These are phyloP conservation scores for Rhododendron williamsianum DNA, from an alignment of 148 eudicot genomes.

Conservation along the genomic window DNA sequence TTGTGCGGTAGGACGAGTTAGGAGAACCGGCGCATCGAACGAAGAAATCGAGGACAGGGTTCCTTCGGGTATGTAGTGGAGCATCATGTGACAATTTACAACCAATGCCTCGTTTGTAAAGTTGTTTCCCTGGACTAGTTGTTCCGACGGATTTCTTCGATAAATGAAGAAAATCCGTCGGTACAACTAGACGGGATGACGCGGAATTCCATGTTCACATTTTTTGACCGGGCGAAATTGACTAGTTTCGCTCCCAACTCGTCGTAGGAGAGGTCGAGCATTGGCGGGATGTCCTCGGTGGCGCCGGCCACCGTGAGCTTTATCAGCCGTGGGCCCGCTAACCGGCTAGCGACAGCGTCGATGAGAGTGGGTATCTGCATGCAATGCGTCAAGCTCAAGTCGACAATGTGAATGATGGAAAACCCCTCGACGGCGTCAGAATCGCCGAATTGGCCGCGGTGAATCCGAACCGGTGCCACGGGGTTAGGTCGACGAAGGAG, in stretches of 20 bases:
- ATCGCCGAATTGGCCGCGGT: conserved; percentile 77
- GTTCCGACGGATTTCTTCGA: conserved; percentile 45
- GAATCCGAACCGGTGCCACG: conserved; percentile 92
- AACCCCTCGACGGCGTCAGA: conserved; percentile 56
- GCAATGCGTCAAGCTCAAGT: conserved; percentile 74
- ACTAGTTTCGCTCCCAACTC: conserved; percentile 61
- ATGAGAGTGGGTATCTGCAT: conserved; percentile 94
- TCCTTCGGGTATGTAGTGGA: conserved; percentile 65
- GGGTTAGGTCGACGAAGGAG: conserved; percentile 76
- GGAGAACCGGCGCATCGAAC: not conserved
- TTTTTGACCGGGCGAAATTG: conserved; percentile 58
- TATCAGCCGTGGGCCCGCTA: conserved; percentile 36
- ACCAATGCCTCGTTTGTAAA: conserved; percentile 41
- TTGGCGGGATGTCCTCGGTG: conserved; percentile 54
- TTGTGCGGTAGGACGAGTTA: conserved; percentile 21
- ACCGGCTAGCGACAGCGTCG: conserved; percentile 59
- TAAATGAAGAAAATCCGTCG: conserved; percentile 59
- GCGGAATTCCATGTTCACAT: conserved; percentile 58
- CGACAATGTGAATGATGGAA: conserved; percentile 58
- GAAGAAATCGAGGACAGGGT: not conserved
- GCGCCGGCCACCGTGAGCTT: conserved; percentile 73
- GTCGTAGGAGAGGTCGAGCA: conserved; percentile 65
- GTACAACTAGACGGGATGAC: conserved; percentile 50
- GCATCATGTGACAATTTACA: conserved; percentile 80
- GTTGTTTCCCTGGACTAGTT: conserved; percentile 6